A percentile compares a stretch with the other conserved stretches of the same genome.
Conservation (phyloP, 768 basidiomycete genomes). For the Mycena amicta region DNA sequence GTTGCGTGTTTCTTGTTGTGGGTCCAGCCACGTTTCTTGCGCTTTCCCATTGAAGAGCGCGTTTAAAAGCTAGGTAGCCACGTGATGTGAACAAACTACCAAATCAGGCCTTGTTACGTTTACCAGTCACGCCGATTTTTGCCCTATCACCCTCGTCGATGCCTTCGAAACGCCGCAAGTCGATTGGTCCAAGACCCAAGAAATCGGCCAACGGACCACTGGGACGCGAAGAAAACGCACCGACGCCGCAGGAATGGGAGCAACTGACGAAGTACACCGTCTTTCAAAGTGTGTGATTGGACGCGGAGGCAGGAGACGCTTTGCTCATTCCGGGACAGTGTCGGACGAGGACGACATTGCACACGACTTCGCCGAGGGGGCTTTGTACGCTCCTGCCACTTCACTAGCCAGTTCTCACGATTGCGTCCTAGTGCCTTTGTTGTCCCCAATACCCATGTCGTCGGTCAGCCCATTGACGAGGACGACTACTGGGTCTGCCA, state of each 20-base stretch:
- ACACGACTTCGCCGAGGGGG: not conserved
- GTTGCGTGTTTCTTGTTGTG: no score
- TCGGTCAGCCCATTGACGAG: not conserved
- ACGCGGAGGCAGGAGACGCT: not conserved
- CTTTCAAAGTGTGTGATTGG: not conserved
- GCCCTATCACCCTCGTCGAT: not conserved
- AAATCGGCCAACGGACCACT: not conserved
- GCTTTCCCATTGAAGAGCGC: not conserved
- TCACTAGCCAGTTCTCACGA: not conserved
- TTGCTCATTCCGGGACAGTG: not conserved
- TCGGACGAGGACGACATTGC: not conserved
- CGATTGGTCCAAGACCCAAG: not conserved
- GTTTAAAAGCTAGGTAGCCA: no score
- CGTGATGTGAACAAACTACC: not conserved
- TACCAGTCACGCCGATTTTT: not conserved
- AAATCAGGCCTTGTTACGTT: not conserved
- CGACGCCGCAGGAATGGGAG: not conserved
- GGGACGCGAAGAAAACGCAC: not conserved
- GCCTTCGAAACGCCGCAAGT: not conserved
- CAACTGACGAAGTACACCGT: not conserved
- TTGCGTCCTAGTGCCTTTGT: not conserved
- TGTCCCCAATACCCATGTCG: not conserved
- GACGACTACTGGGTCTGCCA: not conserved
- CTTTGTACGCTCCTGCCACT: not conserved
- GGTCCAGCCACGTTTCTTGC: not conserved